These are phyloP conservation scores for Adansonia rubrostipa DNA, from an alignment of 441 rosid genomes.

Conservation along the genomic window DNA sequence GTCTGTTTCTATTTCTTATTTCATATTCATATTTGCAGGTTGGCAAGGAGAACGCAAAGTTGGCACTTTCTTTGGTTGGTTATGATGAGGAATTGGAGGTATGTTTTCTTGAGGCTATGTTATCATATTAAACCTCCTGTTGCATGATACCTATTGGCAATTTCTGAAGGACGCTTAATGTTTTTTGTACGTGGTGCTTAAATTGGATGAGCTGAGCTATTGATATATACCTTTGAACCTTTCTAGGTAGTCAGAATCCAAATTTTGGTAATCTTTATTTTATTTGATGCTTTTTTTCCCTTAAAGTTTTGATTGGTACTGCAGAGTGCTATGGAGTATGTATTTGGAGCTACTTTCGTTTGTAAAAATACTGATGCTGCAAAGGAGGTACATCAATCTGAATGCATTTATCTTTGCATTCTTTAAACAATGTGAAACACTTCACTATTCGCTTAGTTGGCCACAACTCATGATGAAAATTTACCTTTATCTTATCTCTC, in stretches of 20 bases:
- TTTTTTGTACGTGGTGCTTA: not conserved
- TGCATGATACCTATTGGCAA: conserved; percentile 13
- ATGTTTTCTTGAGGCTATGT: conserved; percentile 23
- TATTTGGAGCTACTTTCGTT: conserved; percentile 93
- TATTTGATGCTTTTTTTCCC: conserved; percentile 18
- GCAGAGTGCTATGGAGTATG: conserved; percentile 95
- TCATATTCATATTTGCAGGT: conserved; percentile 52
- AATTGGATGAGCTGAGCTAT: not conserved
- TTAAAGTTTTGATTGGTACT: conserved; percentile 34
- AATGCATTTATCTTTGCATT: not conserved
- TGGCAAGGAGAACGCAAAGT: conserved; percentile 88
- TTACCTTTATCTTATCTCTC: conserved; percentile 8
- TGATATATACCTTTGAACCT: not conserved
- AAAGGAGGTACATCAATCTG: conserved; percentile 65
- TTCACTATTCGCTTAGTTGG: not conserved
- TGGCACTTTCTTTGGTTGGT: conserved; percentile 93
- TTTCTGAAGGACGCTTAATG: not conserved
- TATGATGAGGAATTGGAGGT: conserved; percentile 82
- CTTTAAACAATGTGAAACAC: conserved; percentile 19
- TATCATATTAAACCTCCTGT: conserved; percentile 17
- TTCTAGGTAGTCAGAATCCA: conserved; percentile 1
- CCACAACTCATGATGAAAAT: not conserved
- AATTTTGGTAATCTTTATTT: conserved; percentile 14
- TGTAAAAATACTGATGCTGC: conserved; percentile 89
- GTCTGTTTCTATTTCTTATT: not conserved